Percentiles rank a stretch among this genome's conserved stretches.
These are phyloP conservation scores for Xylariales sp. DNA, from an alignment of 2,329 filamentous ascomycete species.

Conservation along the genomic window DNA sequence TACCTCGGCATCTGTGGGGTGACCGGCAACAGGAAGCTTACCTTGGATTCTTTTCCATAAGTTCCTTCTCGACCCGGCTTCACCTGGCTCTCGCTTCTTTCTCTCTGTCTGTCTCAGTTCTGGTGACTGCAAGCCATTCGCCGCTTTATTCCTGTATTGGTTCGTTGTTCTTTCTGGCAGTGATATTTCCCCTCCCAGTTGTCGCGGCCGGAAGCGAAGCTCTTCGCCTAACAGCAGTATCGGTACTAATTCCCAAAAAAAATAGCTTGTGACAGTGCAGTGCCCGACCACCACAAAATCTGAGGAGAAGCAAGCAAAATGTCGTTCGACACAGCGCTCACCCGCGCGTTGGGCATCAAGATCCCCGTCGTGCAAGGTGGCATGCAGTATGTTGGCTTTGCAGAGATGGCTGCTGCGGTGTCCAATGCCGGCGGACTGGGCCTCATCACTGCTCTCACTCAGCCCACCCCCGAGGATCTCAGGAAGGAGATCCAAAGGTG, in stretches of 20 bases:
- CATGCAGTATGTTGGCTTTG: slow-evolving; percentile 84
- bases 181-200: too few species aligned
- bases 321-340: slow-evolving; percentile 56
- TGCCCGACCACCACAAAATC: not conserved
- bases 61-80: too few species aligned
- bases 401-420: slow-evolving; percentile 71
- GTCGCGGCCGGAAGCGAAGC: too few species aligned
- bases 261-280: not conserved
- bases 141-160: too few species aligned
- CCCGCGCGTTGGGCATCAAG: slow-evolving; percentile 52
- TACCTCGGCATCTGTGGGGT: slow-evolving; percentile 6
- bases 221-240: too few species aligned
- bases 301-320: slow-evolving; percentile 28
- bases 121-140: too few species aligned
- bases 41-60: too few species aligned
- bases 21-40: too few species aligned
- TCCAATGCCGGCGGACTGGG: slow-evolving; percentile 80
- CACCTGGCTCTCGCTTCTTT: not conserved
- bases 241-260: not conserved
- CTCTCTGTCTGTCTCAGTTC: too few species aligned
- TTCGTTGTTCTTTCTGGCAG: too few species aligned
- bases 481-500: slow-evolving; percentile 90
- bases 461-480: slow-evolving; percentile 85
- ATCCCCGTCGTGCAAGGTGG: slow-evolving; percentile 79
- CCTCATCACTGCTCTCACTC: slow-evolving; percentile 84